A percentile compares a stretch with the other conserved stretches of the same genome.
Conservation (phyloP, 345 rosid genomes). For the Cochlearia excelsa region DNA sequence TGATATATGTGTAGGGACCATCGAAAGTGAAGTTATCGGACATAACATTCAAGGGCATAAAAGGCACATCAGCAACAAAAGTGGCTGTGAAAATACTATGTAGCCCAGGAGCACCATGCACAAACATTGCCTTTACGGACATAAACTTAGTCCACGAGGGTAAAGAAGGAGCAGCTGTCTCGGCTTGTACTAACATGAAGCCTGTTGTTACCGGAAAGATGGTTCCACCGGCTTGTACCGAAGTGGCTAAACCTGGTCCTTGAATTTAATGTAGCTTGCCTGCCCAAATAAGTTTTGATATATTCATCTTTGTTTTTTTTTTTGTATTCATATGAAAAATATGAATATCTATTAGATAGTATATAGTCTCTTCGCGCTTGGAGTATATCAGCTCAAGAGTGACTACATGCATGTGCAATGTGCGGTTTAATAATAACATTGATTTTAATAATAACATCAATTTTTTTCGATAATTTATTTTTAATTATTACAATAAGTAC, state of each 20-base stretch:
- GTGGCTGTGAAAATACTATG: conserved; percentile 43
- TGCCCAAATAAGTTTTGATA: too few relatives aligned
- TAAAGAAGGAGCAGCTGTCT: conserved; percentile 32
- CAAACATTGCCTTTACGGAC: conserved; percentile 37
- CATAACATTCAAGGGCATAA: conserved; percentile 46
- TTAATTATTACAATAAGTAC: too few relatives aligned
- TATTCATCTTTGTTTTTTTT: too few relatives aligned
- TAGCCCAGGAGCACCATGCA: conserved; percentile 44
- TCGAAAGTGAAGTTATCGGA: conserved; percentile 42
- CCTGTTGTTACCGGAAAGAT: conserved; percentile 28
- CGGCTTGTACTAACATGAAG: conserved; percentile 42
- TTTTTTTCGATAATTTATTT: too few relatives aligned
- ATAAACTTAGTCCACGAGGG: conserved; percentile 40
- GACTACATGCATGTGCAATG: not conserved
- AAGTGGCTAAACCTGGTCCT: conserved; percentile 6
- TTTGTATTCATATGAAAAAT: too few relatives aligned
- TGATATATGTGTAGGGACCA: conserved; percentile 23
- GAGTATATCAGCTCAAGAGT: conserved; percentile 8
- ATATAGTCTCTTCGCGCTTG: conserved; percentile 13
- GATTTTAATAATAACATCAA: too few relatives aligned
- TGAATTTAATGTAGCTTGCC: not conserved
- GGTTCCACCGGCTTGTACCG: conserved; percentile 28
- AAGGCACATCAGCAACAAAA: conserved; percentile 45
- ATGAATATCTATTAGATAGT: not conserved
- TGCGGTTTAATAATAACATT: too few relatives aligned